Percentiles rank a stretch among this genome's conserved stretches.
phyloP scores from a whole-genome alignment of 805 yeast species.

The Wickerhamiella alocasiicola region DNA sequence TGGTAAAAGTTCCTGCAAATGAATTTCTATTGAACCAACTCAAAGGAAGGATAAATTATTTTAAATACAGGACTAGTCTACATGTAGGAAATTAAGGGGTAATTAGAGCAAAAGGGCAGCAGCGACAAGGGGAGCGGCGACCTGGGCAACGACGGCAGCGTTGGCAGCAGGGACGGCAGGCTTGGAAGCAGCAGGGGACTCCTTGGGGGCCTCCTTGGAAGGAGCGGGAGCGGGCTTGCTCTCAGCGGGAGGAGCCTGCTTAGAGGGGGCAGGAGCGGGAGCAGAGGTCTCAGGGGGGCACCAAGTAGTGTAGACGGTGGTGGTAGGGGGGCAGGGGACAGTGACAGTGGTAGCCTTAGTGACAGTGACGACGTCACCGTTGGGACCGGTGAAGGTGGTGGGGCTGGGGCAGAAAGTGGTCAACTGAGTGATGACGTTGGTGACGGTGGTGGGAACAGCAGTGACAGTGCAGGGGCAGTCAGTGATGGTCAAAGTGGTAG shows the following conservation, averaged over 20 bases:
- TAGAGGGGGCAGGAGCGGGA: constrained; percentile 8
- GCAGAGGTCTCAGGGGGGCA: constrained; percentile 6
- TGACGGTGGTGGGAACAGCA: constrained; percentile 7
- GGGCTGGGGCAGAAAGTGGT: constrained; percentile 51
- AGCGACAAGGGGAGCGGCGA: constrained; percentile 10
- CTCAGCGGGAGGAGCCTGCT: constrained; percentile 1
- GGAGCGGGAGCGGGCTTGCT: constrained; percentile 4
- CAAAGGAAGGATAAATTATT: too few relatives aligned
- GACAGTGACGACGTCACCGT: constrained; percentile 54
- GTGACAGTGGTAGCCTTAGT: constrained; percentile 61
- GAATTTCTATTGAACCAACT: too few relatives aligned
- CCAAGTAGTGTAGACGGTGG: constrained; percentile 13
- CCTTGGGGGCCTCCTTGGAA: constrained; percentile 9
- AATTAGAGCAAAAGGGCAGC: constrained; percentile 9
- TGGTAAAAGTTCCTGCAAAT: too few relatives aligned
- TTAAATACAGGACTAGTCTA: too few relatives aligned
- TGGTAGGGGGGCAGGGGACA: constrained; percentile 54
- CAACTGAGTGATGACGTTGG: constrained; percentile 8
- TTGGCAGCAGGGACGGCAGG: constrained; percentile 7
- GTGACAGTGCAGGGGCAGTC: constrained; percentile 70
- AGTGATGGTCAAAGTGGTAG: constrained; percentile 76
- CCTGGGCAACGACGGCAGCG: constrained; percentile 9
- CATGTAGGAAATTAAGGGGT: too few relatives aligned
- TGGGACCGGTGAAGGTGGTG: constrained; percentile 37
- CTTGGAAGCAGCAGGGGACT: neutral